Evolutionary conservation across 495 filamentous ascomycete species (phyloP), one percentile per base, ranked within the genome.

Genomic region (Rhypophila decipiens): DNA sequence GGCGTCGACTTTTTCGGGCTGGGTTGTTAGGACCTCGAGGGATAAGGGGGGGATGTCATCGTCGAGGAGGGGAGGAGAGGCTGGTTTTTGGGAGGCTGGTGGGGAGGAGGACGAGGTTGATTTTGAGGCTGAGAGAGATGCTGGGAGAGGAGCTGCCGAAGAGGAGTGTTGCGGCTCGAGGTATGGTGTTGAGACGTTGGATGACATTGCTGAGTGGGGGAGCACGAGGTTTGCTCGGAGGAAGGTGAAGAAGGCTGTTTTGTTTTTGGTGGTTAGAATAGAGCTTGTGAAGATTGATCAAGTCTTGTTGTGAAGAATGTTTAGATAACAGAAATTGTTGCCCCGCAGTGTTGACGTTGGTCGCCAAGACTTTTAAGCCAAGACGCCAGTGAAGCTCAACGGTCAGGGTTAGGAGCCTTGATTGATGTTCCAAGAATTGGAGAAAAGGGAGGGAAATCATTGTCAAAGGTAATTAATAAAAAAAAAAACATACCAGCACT

Each of bases 151-250:
- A 46, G 5, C 63, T 57, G 24, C 63, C 60, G 10, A 64, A 66
- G 63, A 1, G 61, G 50, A 7, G 62, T 53, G 10, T 59, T 56
- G 43, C 0, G 71, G 68, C 45, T 64, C 63, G 42, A 73, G 67
- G 36, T 64, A 56, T 29, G 72, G 72, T 8, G 69, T 69, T 12
- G 58, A 62, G 22, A 56, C 51, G 46, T 61, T 61, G 48, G 65
- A 68, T 17, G 71, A 71, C 50, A 71, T 53, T 43, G 65, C 63
- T 23, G 67, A 70, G 31, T 74, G 60, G 15, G 68, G 71, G 29
- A 77, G 72, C 34, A 75, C 70, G 46, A 79, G 69, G 54, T 79
- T 79, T 44, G 74, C 76, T 39, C 74, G 70, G 20, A 79, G 65
- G 57, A 77, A 78, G 47, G 69, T 69, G 57, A 79, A 76, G 63